Conservation (phyloP, 1,284 basidiomycete species). For the Entoloma clypeatum region DNA sequence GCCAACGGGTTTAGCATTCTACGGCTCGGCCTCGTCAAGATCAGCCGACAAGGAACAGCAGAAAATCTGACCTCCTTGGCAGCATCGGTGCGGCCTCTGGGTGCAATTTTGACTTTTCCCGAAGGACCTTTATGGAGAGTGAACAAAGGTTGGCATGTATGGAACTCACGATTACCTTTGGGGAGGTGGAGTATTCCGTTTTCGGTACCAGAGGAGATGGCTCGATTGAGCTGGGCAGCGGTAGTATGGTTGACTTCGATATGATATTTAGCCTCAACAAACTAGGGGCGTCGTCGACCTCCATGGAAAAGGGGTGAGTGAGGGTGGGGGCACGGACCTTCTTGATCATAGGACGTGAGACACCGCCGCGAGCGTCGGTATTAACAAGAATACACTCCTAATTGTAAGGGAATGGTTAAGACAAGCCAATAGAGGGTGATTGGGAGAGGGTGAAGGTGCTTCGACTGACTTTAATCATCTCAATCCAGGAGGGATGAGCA, state of each 20-base stretch:
- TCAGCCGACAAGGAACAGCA: slow-evolving; percentile 8
- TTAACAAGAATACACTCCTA: slow-evolving; percentile 65
- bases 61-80: slow-evolving; percentile 59
- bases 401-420: slow-evolving; percentile 15
- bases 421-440: neutral
- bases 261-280: slow-evolving; percentile 60
- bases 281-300: slow-evolving; percentile 36
- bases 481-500: slow-evolving; percentile 45
- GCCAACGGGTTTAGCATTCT: slow-evolving; percentile 37
- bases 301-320: slow-evolving; percentile 13
- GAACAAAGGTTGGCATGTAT: slow-evolving; percentile 31
- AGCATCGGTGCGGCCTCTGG: slow-evolving; percentile 52
- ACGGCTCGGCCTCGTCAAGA: slow-evolving; percentile 10
- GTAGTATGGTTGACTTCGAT: slow-evolving; percentile 58
- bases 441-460: slow-evolving; percentile 9
- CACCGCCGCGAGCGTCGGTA: slow-evolving; percentile 62
- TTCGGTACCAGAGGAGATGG: slow-evolving; percentile 65
- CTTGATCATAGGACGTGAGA: slow-evolving; percentile 75
- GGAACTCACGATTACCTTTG: slow-evolving; percentile 48
- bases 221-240: slow-evolving; percentile 65
- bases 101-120: slow-evolving; percentile 70
- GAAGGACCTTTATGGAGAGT: slow-evolving; percentile 60
- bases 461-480: slow-evolving; percentile 50
- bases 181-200: slow-evolving; percentile 65
- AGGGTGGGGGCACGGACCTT: slow-evolving; percentile 47